These are phyloP conservation scores for Ceratorhiza oryzae-sativae DNA, from an alignment of 1,284 basidiomycete genomes.

Conservation along the genomic window DNA sequence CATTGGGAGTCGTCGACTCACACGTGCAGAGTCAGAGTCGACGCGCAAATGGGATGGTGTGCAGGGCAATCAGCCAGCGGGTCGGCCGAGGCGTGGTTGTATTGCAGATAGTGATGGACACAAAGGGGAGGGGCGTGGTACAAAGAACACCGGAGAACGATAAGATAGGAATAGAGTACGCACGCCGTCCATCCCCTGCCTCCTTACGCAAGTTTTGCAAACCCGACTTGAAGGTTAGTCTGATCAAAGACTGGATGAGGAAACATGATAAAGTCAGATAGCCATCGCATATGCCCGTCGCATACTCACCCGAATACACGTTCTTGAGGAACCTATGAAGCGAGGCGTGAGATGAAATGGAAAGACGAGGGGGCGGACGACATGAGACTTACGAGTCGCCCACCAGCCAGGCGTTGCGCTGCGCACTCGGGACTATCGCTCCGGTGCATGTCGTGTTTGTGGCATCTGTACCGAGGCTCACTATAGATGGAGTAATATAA, in stretches of 20 bases:
- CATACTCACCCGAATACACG: conserved; percentile 30
- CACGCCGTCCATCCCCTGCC: neutral
- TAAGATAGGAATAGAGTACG: conserved; percentile 1
- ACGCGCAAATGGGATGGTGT: neutral
- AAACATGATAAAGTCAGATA: neutral
- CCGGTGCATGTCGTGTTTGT: conserved; percentile 30
- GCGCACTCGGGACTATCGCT: conserved; percentile 30
- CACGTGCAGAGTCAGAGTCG: neutral
- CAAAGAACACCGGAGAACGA: neutral
- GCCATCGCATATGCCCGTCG: neutral
- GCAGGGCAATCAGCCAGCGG: conserved; percentile 13
- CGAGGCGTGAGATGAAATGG: conserved; percentile 4
- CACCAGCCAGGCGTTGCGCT: conserved; percentile 34
- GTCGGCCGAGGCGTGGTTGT: neutral
- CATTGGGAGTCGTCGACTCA: neutral
- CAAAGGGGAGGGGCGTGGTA: neutral
- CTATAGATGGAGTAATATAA: neutral
- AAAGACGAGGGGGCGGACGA: neutral
- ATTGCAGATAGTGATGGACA: conserved; percentile 28
- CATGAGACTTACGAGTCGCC: conserved; percentile 25
- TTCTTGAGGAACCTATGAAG: conserved; percentile 35
- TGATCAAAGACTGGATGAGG: conserved; percentile 29
- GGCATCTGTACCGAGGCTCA: conserved; percentile 32
- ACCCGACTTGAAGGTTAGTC: conserved; percentile 32
- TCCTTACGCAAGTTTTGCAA: conserved; percentile 33